These are phyloP conservation scores for Ceratocystis cubensis DNA, from an alignment of 2,329 filamentous ascomycete genomes.

Conservation along the genomic window DNA sequence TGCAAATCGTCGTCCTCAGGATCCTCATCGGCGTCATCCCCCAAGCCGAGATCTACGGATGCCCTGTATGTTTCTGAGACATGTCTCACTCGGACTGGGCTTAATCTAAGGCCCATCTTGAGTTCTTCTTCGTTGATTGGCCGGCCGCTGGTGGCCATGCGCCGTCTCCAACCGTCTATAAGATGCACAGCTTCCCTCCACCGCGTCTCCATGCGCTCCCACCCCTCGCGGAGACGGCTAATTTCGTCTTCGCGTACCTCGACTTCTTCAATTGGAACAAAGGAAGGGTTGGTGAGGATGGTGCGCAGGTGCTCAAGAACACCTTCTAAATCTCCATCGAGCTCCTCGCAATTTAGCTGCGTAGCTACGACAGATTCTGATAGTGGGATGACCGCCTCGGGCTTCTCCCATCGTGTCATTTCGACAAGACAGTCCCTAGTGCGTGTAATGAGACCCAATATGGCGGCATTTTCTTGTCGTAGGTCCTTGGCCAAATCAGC, in stretches of 20 bases:
- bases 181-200: slow-evolving; percentile 84
- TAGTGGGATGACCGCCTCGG: slow-evolving; percentile 24
- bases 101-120: slow-evolving; percentile 54
- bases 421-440: slow-evolving; percentile 60
- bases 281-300: slow-evolving; percentile 87
- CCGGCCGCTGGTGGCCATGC: slow-evolving; percentile 59
- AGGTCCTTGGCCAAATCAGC: slow-evolving; percentile 70
- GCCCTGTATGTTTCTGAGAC: slow-evolving; percentile 36
- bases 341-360: slow-evolving; percentile 44
- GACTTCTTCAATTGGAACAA: slow-evolving; percentile 90
- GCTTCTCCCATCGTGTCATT: slow-evolving; percentile 46
- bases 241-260: slow-evolving; percentile 90
- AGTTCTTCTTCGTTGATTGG: slow-evolving; percentile 57
- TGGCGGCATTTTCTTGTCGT: slow-evolving; percentile 80
- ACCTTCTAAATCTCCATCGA: slow-evolving; percentile 60
- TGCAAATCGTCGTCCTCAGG: slow-evolving; percentile 13
- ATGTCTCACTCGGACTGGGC: slow-evolving; percentile 44
- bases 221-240: slow-evolving; percentile 63
- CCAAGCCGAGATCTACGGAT: slow-evolving; percentile 20
- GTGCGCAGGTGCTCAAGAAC: slow-evolving; percentile 71
- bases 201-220: slow-evolving; percentile 83
- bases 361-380: slow-evolving; percentile 20
- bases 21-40: slow-evolving; percentile 22
- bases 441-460: slow-evolving; percentile 58
- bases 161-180: slow-evolving; percentile 83